Evolutionary conservation across 139 green algal genomes (phyloP).

Genomic region (Spirogloea muscicola): DNA sequence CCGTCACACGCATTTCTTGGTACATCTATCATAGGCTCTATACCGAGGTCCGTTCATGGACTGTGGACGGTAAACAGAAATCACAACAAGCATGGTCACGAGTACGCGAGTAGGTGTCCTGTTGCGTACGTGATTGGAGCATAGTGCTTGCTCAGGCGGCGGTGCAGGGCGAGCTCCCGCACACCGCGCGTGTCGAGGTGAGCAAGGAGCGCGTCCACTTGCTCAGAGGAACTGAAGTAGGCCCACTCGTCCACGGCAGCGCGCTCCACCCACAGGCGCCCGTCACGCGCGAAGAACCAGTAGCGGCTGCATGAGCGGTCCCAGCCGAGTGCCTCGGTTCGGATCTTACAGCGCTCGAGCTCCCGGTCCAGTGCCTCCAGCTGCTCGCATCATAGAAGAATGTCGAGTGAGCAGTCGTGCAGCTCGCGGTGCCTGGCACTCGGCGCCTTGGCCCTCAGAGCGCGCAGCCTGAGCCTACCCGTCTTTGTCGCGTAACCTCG

Average conservation of each 20-base stretch:
- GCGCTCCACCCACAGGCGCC: conserved; percentile 28
- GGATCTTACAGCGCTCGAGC: conserved; percentile 18
- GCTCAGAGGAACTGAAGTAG: conserved; percentile 29
- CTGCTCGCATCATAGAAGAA: conserved; percentile 1
- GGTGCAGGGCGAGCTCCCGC: too few relatives aligned
- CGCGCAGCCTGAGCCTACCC: background rate
- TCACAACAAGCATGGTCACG: too few relatives aligned
- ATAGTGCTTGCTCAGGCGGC: too few relatives aligned
- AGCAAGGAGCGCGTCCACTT: too few relatives aligned
- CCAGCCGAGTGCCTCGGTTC: background rate
- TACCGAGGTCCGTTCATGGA: too few relatives aligned
- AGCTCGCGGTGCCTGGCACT: background rate
- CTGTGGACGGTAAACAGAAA: too few relatives aligned
- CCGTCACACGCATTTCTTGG: too few relatives aligned
- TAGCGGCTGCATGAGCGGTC: conserved; percentile 25
- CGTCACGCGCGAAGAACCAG: conserved; percentile 40
- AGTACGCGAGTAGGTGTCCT: too few relatives aligned
- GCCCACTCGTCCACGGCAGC: background rate
- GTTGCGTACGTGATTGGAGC: too few relatives aligned
- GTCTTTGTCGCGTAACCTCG: background rate
- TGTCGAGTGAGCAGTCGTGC: background rate
- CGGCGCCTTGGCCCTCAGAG: background rate
- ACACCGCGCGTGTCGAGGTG: too few relatives aligned
- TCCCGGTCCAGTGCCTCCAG: conserved; percentile 11
- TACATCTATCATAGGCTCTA: too few relatives aligned